Conservation (phyloP, 805 yeast genomes). For the Teunomyces gatunensis region DNA sequence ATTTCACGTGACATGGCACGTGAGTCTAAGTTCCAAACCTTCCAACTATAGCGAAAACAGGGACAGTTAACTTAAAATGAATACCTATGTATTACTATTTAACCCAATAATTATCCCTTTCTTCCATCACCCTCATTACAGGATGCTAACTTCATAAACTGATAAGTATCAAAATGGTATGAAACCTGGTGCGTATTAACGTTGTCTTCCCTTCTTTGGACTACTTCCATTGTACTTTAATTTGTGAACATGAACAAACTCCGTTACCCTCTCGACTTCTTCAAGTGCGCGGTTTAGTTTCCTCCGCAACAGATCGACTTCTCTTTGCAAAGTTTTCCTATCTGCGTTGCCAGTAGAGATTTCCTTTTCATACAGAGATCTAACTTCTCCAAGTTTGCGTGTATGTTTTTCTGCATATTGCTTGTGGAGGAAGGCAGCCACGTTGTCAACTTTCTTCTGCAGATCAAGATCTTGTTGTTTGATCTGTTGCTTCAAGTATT, state of each 20-base stretch:
- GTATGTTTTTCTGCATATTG: slow-evolving; percentile 79
- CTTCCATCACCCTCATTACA: background rate
- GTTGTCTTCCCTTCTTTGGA: slow-evolving; percentile 4
- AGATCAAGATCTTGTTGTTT: slow-evolving; percentile 45
- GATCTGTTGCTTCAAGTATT: slow-evolving; percentile 22
- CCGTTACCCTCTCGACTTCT: slow-evolving; percentile 13
- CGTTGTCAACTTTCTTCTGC: slow-evolving; percentile 53
- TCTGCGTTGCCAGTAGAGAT: slow-evolving; percentile 8
- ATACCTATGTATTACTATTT: background rate
- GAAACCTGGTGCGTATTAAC: background rate
- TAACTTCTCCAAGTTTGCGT: slow-evolving; percentile 61
- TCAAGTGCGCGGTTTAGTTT: slow-evolving; percentile 13
- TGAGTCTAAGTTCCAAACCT: background rate
- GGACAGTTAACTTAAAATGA: no score
- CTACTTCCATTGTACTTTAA: slow-evolving; percentile 8
- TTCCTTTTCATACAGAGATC: slow-evolving; percentile 19
- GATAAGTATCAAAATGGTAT: background rate
- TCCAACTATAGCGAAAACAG: no score
- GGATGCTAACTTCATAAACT: background rate
- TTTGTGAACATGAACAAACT: slow-evolving; percentile 12
- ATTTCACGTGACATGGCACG: background rate
- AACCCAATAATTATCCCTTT: background rate
- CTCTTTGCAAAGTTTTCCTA: slow-evolving; percentile 10
- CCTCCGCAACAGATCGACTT: slow-evolving; percentile 13
- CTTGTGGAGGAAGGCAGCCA: slow-evolving; percentile 67